Percentiles rank a stretch among this genome's conserved stretches.
These are phyloP conservation scores for Cyamopsis tetragonoloba DNA, from an alignment of 306 rosid species.

Conservation along the genomic window DNA sequence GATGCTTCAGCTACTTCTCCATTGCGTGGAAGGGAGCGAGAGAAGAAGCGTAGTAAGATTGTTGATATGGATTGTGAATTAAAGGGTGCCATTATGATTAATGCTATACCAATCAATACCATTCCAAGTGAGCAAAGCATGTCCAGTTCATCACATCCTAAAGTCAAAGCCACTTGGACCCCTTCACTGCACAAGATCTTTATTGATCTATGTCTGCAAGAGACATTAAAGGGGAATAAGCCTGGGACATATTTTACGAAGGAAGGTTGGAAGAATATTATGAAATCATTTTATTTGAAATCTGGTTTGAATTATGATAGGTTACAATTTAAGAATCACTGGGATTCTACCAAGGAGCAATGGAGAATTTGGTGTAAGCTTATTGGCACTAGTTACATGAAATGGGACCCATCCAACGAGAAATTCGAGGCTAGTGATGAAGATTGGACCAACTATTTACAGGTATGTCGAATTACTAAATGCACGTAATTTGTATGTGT, in stretches of 20 bases:
- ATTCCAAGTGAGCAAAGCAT: conserved; percentile 53
- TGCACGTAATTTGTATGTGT: conserved; percentile 6
- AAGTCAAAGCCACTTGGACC: conserved; percentile 53
- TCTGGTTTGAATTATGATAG: conserved; percentile 52
- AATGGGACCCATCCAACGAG: conserved; percentile 49
- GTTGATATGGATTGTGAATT: conserved; percentile 21
- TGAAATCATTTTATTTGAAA: conserved; percentile 43
- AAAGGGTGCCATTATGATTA: conserved; percentile 35
- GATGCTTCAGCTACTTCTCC: conserved; percentile 31
- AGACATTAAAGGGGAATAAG: conserved; percentile 63
- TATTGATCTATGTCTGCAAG: conserved; percentile 58
- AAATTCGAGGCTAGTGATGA: conserved; percentile 51
- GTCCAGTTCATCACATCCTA: conserved; percentile 40
- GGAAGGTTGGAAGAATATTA: conserved; percentile 69
- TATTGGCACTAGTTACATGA: conserved; percentile 51
- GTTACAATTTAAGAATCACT: conserved; percentile 69
- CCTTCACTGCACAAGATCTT: conserved; percentile 51
- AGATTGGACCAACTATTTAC: conserved; percentile 54
- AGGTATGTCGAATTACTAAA: conserved; percentile 32
- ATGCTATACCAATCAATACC: conserved; percentile 36
- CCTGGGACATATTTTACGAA: conserved; percentile 64
- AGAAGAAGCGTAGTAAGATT: conserved; percentile 35
- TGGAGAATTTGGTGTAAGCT: conserved; percentile 67
- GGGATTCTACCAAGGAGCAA: conserved; percentile 63
- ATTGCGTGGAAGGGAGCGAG: conserved; percentile 30